Percentiles rank a stretch among this genome's conserved stretches.
Evolutionary conservation across 2,329 filamentous ascomycete genomes (phyloP).

Genomic region (Pseudogymnoascus destructans): DNA sequence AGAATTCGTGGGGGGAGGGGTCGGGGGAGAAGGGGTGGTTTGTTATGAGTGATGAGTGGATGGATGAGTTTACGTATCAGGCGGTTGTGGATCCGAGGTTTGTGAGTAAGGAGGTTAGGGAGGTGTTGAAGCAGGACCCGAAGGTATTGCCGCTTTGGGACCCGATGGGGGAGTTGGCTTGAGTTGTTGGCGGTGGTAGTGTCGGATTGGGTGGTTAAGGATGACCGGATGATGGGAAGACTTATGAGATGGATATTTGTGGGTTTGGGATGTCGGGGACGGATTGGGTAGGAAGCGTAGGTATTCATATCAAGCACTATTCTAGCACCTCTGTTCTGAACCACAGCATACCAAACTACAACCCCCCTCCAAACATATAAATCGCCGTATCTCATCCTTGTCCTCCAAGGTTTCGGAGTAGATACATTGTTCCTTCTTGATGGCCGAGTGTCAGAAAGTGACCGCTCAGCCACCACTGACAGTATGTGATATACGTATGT

Average conservation of each 20-base stretch:
- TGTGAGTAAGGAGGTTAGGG: conserved; percentile 49
- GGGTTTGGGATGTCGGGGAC: neutral
- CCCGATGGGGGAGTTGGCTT: conserved; percentile 64
- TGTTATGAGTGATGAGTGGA: conserved; percentile 74
- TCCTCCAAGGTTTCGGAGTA: too few relatives aligned
- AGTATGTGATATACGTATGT: too few relatives aligned
- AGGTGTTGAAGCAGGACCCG: conserved; percentile 58
- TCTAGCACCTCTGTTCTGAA: neutral
- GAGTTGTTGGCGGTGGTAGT: neutral
- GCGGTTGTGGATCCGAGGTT: conserved; percentile 67
- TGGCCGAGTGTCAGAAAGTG: too few relatives aligned
- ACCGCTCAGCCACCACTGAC: too few relatives aligned
- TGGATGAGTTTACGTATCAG: conserved; percentile 75
- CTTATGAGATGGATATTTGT: neutral
- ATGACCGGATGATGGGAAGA: neutral
- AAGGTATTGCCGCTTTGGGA: conserved; percentile 66
- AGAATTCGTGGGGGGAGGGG: conserved; percentile 68
- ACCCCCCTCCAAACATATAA: neutral
- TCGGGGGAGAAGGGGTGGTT: conserved; percentile 72
- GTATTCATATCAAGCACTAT: neutral
- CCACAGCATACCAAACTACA: neutral
- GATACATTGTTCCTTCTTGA: too few relatives aligned
- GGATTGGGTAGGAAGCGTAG: neutral
- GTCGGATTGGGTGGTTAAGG: neutral
- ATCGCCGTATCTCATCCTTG: neutral